Base-by-base conservation (phyloP, 345 rosid genomes). In the Pseudoturritis turrita region DNA sequence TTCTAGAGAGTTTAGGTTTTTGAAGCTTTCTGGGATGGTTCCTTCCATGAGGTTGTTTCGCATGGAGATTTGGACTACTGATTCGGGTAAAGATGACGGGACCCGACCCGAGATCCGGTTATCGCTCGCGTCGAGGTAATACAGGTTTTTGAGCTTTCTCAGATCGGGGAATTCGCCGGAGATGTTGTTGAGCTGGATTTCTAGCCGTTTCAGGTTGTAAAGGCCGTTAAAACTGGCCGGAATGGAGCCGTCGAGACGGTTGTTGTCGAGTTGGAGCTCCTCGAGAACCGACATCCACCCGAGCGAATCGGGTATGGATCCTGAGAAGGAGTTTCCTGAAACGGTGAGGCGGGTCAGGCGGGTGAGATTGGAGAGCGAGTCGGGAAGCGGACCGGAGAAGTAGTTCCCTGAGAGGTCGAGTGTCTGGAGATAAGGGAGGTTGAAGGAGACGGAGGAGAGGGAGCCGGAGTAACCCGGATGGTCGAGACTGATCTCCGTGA, bases 381-480 rank as follows among this genome's bases (percentile, higher is more conserved):
- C 67, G 0, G 96, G 90, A 7, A 93, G 78, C 26, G 62, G 74
- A 9, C 89, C 96, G 36, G 81, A 72, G 82, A 90, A 87, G 71
- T 72, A 74, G 77, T 93, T 93, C 43, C 80, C 76, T 3, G 96
- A 84, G 13, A 93, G 79, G 71, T 93, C 97, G 25, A 90, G 86
- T 6, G 78, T 71, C 25, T 86, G 82, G 19, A 90, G 76, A 71
- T 69, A 87, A 45, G 96, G 92, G 23, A 89, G 75, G 65, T 78
- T 73, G 81, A 85, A 93, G 14, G 89, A 79, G 65, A 82, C 29
- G 31, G 85, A 71, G 39, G 83, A 33, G 45, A 89, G 78, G 1
- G 85, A 76, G 52, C 84, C 96, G 1, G 89, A 80, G 80, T 93
- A 93, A 55, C 96, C 96, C 4, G 97, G 85, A 12, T 87, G 89